phyloP scores from a whole-genome alignment of 768 basidiomycete genomes.

The Collybia mongolica region DNA sequence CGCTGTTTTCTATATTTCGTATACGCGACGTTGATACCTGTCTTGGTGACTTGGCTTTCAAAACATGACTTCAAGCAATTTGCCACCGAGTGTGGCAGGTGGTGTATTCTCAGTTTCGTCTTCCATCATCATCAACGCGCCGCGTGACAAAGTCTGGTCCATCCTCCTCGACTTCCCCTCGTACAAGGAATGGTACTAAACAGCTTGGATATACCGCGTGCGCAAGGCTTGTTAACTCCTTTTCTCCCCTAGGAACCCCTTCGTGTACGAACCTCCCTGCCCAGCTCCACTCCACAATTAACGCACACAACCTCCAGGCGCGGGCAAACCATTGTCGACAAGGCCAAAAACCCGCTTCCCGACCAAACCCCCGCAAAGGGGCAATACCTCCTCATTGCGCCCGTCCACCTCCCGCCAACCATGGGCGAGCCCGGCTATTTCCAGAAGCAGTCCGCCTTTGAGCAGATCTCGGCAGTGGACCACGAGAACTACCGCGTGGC shows the following conservation, averaged over 20 bases:
- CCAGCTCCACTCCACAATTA: neutral
- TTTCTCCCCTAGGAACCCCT: constrained; percentile 53
- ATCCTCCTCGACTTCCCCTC: constrained; percentile 58
- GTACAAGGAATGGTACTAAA: constrained; percentile 58
- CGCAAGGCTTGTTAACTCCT: neutral
- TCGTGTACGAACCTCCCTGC: constrained; percentile 44
- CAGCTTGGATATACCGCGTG: neutral
- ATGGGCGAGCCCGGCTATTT: constrained; percentile 41
- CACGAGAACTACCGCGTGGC: constrained; percentile 52
- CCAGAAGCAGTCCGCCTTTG: constrained; percentile 38
- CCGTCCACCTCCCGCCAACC: constrained; percentile 62
- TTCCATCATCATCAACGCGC: constrained; percentile 58
- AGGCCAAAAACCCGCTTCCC: constrained; percentile 34
- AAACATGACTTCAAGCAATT: constrained; percentile 5
- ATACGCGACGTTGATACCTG: no score
- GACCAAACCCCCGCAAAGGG: constrained; percentile 53
- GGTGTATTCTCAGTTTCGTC: constrained; percentile 49
- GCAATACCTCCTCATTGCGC: constrained; percentile 41
- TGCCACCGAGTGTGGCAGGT: constrained; percentile 37
- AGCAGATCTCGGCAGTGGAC: constrained; percentile 50
- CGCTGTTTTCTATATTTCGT: no score
- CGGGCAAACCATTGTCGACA: constrained; percentile 42
- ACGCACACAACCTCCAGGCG: constrained; percentile 34
- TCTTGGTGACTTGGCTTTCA: no score
- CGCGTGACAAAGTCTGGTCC: constrained; percentile 59